Evolutionary conservation across 1,284 basidiomycete genomes (phyloP).

Genomic region (Trametes hirsuta): DNA sequence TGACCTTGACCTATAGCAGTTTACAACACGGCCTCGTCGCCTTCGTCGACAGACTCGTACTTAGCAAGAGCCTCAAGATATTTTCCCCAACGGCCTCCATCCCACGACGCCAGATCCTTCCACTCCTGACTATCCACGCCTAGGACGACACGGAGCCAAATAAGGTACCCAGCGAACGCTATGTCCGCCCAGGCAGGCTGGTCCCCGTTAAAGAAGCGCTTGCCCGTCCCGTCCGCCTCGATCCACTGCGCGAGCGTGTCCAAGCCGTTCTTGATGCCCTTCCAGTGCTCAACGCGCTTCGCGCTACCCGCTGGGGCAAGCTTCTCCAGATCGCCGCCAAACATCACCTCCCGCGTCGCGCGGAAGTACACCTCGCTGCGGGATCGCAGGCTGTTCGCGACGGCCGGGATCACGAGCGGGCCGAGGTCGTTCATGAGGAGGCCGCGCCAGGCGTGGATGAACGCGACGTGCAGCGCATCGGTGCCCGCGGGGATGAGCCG

Average conservation of each 20-base stretch:
- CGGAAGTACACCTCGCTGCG: slow-evolving; percentile 22
- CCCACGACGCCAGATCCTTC: not conserved
- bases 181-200: too few species aligned
- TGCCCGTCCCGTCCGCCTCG: too few species aligned
- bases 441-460: slow-evolving; percentile 10
- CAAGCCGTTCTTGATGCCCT: too few species aligned
- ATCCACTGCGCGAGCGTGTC: too few species aligned
- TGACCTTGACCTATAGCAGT: too few species aligned
- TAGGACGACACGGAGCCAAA: not conserved
- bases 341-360: slow-evolving; percentile 16
- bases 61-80: too few species aligned
- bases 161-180: too few species aligned
- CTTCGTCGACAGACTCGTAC: too few species aligned
- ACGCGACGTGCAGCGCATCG: slow-evolving; percentile 21
- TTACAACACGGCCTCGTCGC: too few species aligned
- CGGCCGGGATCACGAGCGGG: slow-evolving; percentile 4
- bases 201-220: too few species aligned
- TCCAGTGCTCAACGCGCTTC: too few species aligned
- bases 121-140: not conserved
- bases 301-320: not conserved
- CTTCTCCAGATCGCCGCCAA: slow-evolving; percentile 22
- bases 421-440: not conserved
- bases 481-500: slow-evolving; percentile 23
- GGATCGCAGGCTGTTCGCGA: slow-evolving; percentile 3
- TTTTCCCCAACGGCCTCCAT: too few species aligned